Evolutionary conservation across 352 stramenopile species (phyloP).

Genomic region (Phytophthora vignae): DNA sequence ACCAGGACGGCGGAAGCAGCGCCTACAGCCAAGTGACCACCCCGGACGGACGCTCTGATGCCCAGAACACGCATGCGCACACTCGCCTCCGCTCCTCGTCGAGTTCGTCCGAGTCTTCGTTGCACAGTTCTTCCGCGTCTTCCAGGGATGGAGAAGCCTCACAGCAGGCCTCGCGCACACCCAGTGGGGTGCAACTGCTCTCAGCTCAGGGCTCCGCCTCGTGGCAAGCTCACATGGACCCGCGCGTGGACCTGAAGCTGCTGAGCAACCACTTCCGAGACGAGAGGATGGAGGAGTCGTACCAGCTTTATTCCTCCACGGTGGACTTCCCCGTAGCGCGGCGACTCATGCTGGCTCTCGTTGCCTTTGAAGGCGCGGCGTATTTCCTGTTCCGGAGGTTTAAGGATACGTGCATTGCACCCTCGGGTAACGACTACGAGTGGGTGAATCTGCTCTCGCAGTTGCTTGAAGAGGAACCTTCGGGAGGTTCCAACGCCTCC

Average conservation of each 20-base stretch:
- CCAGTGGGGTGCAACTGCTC: slow-evolving; percentile 36
- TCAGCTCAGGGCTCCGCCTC: slow-evolving; percentile 50
- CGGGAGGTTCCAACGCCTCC: slow-evolving; percentile 12
- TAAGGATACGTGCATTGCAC: slow-evolving; percentile 47
- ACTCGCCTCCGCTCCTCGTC: slow-evolving; percentile 7
- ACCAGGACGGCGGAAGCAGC: slow-evolving; percentile 15
- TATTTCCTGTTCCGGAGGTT: slow-evolving; percentile 66
- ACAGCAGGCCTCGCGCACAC: slow-evolving; percentile 10
- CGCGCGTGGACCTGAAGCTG: slow-evolving; percentile 56
- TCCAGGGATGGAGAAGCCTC: slow-evolving; percentile 6
- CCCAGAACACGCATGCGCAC: neutral
- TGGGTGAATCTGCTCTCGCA: slow-evolving; percentile 37
- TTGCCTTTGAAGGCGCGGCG: slow-evolving; percentile 59
- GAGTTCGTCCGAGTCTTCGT: slow-evolving; percentile 34
- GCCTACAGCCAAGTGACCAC: slow-evolving; percentile 23
- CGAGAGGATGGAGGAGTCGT: slow-evolving; percentile 76
- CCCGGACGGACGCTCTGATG: slow-evolving; percentile 6
- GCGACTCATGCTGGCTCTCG: slow-evolving; percentile 67
- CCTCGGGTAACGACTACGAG: slow-evolving; percentile 35
- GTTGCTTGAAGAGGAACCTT: slow-evolving; percentile 24
- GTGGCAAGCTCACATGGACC: slow-evolving; percentile 66
- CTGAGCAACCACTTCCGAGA: slow-evolving; percentile 80
- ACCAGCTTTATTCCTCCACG: slow-evolving; percentile 83
- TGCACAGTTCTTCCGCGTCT: slow-evolving; percentile 21
- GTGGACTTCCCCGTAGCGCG: slow-evolving; percentile 66